A percentile compares a stretch with the other conserved stretches of the same genome.
Evolutionary conservation across 352 stramenopile species (phyloP).

Genomic region (Thalassiosira tumida): DNA sequence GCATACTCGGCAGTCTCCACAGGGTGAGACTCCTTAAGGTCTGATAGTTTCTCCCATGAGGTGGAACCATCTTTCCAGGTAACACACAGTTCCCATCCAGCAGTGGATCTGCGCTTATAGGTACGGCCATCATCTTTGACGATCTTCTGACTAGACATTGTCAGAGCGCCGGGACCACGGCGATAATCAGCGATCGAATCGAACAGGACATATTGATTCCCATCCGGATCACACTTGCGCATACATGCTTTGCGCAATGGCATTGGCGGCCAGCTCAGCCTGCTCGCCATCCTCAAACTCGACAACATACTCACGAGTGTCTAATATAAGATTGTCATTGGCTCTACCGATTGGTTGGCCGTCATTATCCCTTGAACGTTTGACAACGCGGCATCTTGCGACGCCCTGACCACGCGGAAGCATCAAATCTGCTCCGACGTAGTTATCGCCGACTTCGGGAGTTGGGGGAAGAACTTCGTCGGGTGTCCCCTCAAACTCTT

Average conservation of each 20-base stretch:
- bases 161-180: background rate
- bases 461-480: slow-evolving; percentile 14
- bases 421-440: slow-evolving; percentile 49
- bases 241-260: slow-evolving; percentile 72
- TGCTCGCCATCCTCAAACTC: slow-evolving; percentile 81
- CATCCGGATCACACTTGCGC: slow-evolving; percentile 62
- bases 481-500: background rate
- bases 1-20: slow-evolving; percentile 82
- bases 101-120: slow-evolving; percentile 18
- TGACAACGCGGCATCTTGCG: slow-evolving; percentile 40
- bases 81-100: slow-evolving; percentile 54
- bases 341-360: slow-evolving; percentile 54
- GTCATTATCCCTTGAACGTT: slow-evolving; percentile 50
- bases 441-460: slow-evolving; percentile 60
- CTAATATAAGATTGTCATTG: slow-evolving; percentile 70
- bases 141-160: slow-evolving; percentile 20
- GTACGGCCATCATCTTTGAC: background rate
- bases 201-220: slow-evolving; percentile 51
- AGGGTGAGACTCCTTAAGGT: slow-evolving; percentile 80
- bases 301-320: slow-evolving; percentile 76
- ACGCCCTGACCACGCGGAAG: slow-evolving; percentile 37
- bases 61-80: slow-evolving; percentile 62
- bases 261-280: slow-evolving; percentile 63
- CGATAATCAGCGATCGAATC: slow-evolving; percentile 49
- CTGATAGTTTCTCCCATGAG: slow-evolving; percentile 48